These are phyloP conservation scores for Gossypium davidsonii DNA, from an alignment of 441 rosid species.

Conservation along the genomic window DNA sequence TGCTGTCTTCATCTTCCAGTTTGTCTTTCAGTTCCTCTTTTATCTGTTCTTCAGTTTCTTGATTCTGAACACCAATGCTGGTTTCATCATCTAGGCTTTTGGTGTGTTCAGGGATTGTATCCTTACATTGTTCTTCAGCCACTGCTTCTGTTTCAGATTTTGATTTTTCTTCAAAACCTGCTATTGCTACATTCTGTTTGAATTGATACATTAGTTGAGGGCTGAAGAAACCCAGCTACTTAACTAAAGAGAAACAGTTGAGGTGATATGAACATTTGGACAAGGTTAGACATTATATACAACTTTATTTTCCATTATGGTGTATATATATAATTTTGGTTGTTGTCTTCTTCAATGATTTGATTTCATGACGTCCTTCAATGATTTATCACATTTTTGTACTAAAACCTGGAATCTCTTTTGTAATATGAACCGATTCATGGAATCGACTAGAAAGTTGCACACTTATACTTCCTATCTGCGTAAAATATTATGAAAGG, in stretches of 20 bases:
- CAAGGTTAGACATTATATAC: background rate
- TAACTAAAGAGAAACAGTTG: background rate
- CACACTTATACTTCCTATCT: background rate
- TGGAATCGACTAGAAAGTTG: background rate
- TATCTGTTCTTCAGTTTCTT: slow-evolving; percentile 23
- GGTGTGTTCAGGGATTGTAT: slow-evolving; percentile 15
- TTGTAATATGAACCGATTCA: background rate
- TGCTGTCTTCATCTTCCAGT: slow-evolving; percentile 20
- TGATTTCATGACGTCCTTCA: background rate
- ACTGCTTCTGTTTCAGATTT: slow-evolving; percentile 18
- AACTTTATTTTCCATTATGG: background rate
- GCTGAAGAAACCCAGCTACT: background rate
- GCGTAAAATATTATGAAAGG: background rate
- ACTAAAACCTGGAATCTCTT: background rate
- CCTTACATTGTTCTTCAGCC: slow-evolving; percentile 22
- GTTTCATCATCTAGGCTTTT: slow-evolving; percentile 21
- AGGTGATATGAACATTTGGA: background rate
- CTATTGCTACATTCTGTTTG: slow-evolving; percentile 27
- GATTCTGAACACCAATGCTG: slow-evolving; percentile 12
- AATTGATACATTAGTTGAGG: slow-evolving; percentile 21
- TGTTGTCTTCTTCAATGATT: background rate
- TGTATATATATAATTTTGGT: background rate
- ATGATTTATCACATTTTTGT: background rate
- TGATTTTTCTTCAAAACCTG: slow-evolving; percentile 18
- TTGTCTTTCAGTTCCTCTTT: slow-evolving; percentile 23